A percentile compares a stretch with the other conserved stretches of the same genome.
These are phyloP conservation scores for Exobasidium rhododendri DNA, from an alignment of 1,284 basidiomycete genomes.

Conservation along the genomic window DNA sequence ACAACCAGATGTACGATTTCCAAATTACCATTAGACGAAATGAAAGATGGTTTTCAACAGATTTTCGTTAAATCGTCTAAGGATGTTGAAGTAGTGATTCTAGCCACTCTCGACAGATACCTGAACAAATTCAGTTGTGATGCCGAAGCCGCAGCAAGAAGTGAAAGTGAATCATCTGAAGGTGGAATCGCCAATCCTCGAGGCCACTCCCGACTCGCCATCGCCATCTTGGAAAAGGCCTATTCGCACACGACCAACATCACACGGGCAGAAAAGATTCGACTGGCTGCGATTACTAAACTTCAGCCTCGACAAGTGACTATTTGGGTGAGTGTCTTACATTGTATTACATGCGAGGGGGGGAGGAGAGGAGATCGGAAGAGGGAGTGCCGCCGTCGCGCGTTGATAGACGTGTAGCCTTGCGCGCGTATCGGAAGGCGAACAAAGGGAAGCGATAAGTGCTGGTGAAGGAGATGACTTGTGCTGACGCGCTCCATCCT, in stretches of 20 bases:
- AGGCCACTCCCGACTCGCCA: constrained; percentile 30
- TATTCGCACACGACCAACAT: constrained; percentile 45
- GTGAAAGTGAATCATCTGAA: constrained; percentile 6
- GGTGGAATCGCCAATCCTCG: constrained; percentile 12
- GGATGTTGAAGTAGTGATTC: neutral
- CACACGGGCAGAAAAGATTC: constrained; percentile 48
- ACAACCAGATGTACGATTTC: no score
- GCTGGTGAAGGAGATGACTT: no score
- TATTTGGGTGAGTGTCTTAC: constrained; percentile 46
- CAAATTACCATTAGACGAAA: no score
- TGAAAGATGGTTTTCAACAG: constrained; percentile 5
- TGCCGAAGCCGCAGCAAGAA: neutral
- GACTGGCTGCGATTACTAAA: constrained; percentile 42
- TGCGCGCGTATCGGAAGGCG: neutral
- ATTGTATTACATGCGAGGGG: neutral
- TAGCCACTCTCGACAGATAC: neutral
- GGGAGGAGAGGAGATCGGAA: constrained; percentile 1
- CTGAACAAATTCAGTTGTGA: constrained; percentile 5
- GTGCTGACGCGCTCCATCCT: no score
- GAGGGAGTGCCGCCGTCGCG: neutral
- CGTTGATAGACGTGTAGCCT: neutral
- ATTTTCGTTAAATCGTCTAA: neutral
- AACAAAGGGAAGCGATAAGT: constrained; percentile 3
- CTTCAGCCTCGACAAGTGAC: constrained; percentile 50
- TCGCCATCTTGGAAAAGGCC: constrained; percentile 43